Conservation (phyloP, 257 asterid genomes). For the Hygrophila difformis region DNA sequence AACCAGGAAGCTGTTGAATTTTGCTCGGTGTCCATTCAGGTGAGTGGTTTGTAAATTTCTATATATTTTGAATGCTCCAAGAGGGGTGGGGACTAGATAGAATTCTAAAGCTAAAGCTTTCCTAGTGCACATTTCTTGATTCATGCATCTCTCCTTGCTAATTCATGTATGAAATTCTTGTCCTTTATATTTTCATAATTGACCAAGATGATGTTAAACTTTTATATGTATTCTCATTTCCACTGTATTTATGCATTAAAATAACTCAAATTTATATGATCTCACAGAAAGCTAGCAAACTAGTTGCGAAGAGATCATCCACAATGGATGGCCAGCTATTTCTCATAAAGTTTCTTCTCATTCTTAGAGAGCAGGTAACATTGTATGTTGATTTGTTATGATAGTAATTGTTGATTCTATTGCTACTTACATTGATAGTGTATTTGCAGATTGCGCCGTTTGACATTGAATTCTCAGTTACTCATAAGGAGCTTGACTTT, state of each 20-base stretch:
- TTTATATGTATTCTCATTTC: conserved; percentile 8
- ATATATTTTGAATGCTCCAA: conserved; percentile 8
- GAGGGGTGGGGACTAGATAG: not conserved
- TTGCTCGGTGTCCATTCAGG: conserved; percentile 90
- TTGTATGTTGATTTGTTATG: conserved; percentile 15
- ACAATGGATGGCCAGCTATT: conserved; percentile 89
- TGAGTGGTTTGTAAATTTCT: conserved; percentile 24
- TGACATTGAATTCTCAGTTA: conserved; percentile 93
- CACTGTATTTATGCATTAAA: conserved; percentile 15
- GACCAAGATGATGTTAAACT: too few species aligned
- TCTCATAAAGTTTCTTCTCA: conserved; percentile 89
- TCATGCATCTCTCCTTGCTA: not conserved
- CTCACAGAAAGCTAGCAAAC: conserved; percentile 91
- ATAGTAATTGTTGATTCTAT: conserved; percentile 7
- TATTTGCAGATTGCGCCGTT: conserved; percentile 91
- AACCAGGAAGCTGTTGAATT: conserved; percentile 94
- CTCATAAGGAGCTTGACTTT: conserved; percentile 99
- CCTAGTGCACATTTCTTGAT: conserved; percentile 8
- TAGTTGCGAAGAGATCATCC: conserved; percentile 59
- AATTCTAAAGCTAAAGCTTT: conserved; percentile 13
- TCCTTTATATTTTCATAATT: too few species aligned
- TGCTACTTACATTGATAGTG: conserved; percentile 21
- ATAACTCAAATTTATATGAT: conserved; percentile 15
- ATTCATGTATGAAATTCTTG: conserved; percentile 7
- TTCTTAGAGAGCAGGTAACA: conserved; percentile 88